Evolutionary conservation across 2,329 filamentous ascomycete genomes (phyloP), one percentile per base, ranked within the genome.

Genomic region (Pestalotiopsis sp.): DNA sequence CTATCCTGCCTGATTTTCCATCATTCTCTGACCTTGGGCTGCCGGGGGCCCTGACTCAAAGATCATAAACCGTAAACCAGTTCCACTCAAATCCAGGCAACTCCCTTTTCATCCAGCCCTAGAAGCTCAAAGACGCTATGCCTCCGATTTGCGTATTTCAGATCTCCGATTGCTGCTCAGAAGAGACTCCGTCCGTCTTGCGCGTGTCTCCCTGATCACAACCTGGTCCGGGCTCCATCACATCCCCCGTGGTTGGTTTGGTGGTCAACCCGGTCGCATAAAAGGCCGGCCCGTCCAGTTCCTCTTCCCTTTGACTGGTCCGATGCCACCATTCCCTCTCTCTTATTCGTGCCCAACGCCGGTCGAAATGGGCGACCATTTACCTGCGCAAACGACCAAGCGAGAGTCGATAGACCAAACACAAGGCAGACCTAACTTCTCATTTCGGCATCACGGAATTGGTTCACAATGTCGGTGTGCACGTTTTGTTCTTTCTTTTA

Each of bases 251-350:
- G 59, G 59, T 62, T 31, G 59, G 59, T 62, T 36, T 62, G 27
- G 59, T 66, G 65, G 65, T 66, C 52, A 38, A 20, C 31, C 65
- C 27, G 65, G 65, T 56, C 65, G 65, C 65, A 66, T 66, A 60
- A 66, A 66, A 36, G 45, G 65, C 52, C 65, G 65, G 52, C 56
- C 65, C 52, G 31, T 36, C 52, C 65, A 60, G 27, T 36, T 17
- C 23, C 31, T 62, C 59, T 60, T 66, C 65, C 58, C 52, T 41
- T 66, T 66, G 61, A 64, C 38, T 25, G n/a, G 20, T 23, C 36
- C 61, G 40, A 49, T 23, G 38, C 25, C 38, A 23, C 27, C 61
- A 49, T 25, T 31, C 41, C 38, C 25, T 49, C 36, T 45, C 36
- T 52, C 38, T 52, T 14, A 56, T 66, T 66, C 56, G 56, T 66